Base-by-base conservation (phyloP, 352 stramenopile genomes). In the Pilasporangium apinafurcum region DNA sequence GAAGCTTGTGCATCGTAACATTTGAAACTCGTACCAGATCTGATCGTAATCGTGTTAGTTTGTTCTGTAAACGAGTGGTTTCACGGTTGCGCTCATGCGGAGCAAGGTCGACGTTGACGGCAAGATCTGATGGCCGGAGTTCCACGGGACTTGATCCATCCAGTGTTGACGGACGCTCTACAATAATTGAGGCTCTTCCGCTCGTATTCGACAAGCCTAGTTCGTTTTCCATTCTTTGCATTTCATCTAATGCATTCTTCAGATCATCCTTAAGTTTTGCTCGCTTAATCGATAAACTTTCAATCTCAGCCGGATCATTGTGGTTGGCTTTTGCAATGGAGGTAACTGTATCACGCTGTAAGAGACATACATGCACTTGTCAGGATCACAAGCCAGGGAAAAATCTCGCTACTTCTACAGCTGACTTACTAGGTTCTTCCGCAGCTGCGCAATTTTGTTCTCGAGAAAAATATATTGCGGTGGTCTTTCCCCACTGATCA, bases 381-480 rank as follows among this genome's bases (percentile, higher is more conserved):
- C 26, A 26, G 1, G 20, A n/a, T 12, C 28, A 43, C 9, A 13
- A 34, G 14, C 25, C 3, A 42, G 14, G 16, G 5, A 33, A n/a
- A 3, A 3, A 2, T 3, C 16, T 20, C 21, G 34, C 25, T 12
- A 48, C 20, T 12, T n/a, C 20, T 27, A 9, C 5, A 30, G 12
- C 5, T 9, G 17, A 56, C 63, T 38, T 58, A 81, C 68, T 69
- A 92, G 28, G 17, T 82, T 82, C 39, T 89, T 85, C 9, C 60
- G 65, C 14, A 89, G 41, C 3, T 75, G 57, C 5, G 65, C 69
- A 28, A 88, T 83, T 37, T 81, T 82, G 43, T 81, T 84, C 48
- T 92, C 80, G 32, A 87, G 44, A 38, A 83, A 86, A 37, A 92
- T 83, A 32, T 86, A 60, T 45, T 89, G 76, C 14, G 80, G 80